A percentile compares a stretch with the other conserved stretches of the same genome.
Evolutionary conservation across 345 rosid genomes (phyloP).

Genomic region (Carallia brachiata): DNA sequence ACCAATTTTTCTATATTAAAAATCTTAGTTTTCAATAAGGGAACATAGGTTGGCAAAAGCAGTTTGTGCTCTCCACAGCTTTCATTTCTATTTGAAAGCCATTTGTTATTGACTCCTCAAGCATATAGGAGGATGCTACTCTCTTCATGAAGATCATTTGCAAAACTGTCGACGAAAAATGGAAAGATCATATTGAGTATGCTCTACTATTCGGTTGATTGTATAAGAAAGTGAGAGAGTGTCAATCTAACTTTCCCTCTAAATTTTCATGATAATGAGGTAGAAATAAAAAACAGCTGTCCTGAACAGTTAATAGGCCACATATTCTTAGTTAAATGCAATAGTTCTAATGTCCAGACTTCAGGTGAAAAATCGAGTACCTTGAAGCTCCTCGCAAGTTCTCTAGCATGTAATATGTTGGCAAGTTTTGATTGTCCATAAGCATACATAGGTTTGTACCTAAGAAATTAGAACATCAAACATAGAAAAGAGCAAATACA

Average conservation of each 20-base stretch:
- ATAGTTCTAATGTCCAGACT: neutral
- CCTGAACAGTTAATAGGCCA: neutral
- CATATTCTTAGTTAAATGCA: neutral
- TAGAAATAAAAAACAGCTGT: too few species aligned
- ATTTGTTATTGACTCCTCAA: too few species aligned
- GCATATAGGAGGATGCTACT: too few species aligned
- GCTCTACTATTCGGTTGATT: neutral
- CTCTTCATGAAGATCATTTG: too few species aligned
- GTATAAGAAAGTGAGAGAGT: neutral
- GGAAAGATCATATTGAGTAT: neutral
- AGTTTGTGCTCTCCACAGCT: too few species aligned
- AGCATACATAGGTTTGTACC: slow-evolving; percentile 20
- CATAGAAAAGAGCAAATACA: neutral
- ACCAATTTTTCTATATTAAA: too few species aligned
- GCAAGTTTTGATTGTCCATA: slow-evolving; percentile 46
- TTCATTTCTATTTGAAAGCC: too few species aligned
- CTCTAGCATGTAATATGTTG: slow-evolving; percentile 35
- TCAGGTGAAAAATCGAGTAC: slow-evolving; percentile 11
- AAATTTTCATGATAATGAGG: neutral
- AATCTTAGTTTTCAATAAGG: too few species aligned
- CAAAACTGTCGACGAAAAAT: too few species aligned
- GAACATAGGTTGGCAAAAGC: too few species aligned
- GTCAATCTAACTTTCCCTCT: too few species aligned
- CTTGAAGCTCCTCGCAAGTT: slow-evolving; percentile 36
- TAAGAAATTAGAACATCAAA: neutral